Conservation (phyloP, 345 rosid species). For the Acer saccharum region DNA sequence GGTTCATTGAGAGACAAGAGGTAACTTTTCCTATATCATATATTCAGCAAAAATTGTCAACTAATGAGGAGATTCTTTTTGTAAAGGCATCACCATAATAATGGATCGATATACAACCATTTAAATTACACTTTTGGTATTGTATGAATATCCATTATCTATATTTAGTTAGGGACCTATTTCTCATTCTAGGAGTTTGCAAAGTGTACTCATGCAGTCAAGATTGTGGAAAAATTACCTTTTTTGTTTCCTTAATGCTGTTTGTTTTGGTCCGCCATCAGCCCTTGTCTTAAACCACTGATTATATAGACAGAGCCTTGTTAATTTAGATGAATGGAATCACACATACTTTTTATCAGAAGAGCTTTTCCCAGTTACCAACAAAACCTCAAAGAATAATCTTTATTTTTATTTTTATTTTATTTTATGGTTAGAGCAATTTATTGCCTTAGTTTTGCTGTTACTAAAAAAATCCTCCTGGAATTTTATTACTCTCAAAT, state of each 20-base stretch:
- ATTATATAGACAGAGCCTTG: background rate
- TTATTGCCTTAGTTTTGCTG: slow-evolving; percentile 1
- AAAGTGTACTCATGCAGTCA: background rate
- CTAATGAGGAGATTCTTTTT: background rate
- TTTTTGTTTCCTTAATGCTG: background rate
- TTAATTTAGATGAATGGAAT: background rate
- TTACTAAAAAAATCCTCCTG: background rate
- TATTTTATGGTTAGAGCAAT: background rate
- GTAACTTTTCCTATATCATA: slow-evolving; percentile 25
- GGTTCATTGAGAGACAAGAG: slow-evolving; percentile 89
- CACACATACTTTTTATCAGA: background rate
- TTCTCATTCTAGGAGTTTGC: background rate
- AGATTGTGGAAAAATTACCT: background rate
- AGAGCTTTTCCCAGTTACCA: background rate
- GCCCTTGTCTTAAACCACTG: background rate
- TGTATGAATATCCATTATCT: background rate
- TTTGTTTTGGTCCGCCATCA: background rate
- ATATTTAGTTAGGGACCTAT: background rate
- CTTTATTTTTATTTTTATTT: no score
- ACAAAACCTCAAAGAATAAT: background rate
- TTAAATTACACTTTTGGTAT: background rate
- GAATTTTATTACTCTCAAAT: background rate
- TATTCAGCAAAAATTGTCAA: background rate
- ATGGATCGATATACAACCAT: background rate
- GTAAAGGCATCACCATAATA: background rate